These are phyloP conservation scores for thale cress (Arabidopsis thaliana) DNA, from an alignment of 345 rosid species.

Conservation along the genomic window TAIR10.1 NC_003074.8:3979501-3980000, in stretches of 20 bases:
- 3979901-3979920: slow-evolving; percentile 72
- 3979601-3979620: slow-evolving; percentile 63
- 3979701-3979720: slow-evolving; percentile 31
- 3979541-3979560: slow-evolving; percentile 77
- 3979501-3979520: slow-evolving; percentile 79
- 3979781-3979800: slow-evolving; percentile 21
- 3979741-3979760: slow-evolving; percentile 21
- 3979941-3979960: slow-evolving; percentile 83
- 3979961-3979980: slow-evolving; percentile 79
- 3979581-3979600: slow-evolving; percentile 58
- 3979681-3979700: slow-evolving; percentile 83
- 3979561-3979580: slow-evolving; percentile 57
- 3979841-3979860: slow-evolving; percentile 74
- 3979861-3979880: slow-evolving; percentile 77
- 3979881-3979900: slow-evolving; percentile 82
- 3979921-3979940: slow-evolving; percentile 73
- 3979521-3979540: slow-evolving; percentile 87
- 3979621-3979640: slow-evolving; percentile 62
- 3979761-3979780: slow-evolving; percentile 18
- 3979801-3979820: slow-evolving; percentile 30
- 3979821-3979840: slow-evolving; percentile 81
- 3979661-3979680: slow-evolving; percentile 81
- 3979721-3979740: slow-evolving; percentile 11
- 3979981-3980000: slow-evolving; percentile 68
- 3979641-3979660: slow-evolving; percentile 53